Base-by-base conservation (phyloP, 345 rosid species). In the Eucalyptus victrix region DNA sequence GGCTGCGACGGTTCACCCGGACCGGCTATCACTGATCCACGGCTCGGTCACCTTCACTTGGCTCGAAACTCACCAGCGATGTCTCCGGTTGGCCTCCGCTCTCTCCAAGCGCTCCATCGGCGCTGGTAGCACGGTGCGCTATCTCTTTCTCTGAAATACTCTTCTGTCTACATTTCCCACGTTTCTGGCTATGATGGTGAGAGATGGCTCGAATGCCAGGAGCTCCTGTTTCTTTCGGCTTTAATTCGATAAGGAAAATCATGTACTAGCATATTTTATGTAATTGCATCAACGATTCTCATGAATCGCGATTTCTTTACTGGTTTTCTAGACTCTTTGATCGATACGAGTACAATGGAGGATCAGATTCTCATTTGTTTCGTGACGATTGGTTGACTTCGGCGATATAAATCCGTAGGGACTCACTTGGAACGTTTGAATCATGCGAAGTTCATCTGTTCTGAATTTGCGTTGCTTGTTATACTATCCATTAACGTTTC, bases 31-130 rank as follows among this genome's bases (percentile, higher is more conserved):
- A 18, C 65, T 98, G 67, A 86, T 98, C 90, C 97, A 96, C 49
- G 97, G 96, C 91, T 93, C 98, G 9, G 62, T 86, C 5, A 87
- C 90, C 37, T 96, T 94, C 96, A 96, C 98, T 19, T 96, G 99
- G 99, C 95, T 88, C 11, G 94, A 96, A 72, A 98, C 98, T 40
- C 95, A 96, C 90, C 91, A 86, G 32, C 98, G 99, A 2, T 97
- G 99, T 93, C 96, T 97, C 47, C 95, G 95, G 15, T 90, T 98
- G 87, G 99, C 99, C 24, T 96, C 99, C 72, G 98, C 99, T 80
- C 96, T 98, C 88, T 89, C 91, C 88, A 89, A n/a, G 13, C 96
- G 89, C 89, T 94, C 96, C 80, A 49, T 97, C 91, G 98, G 98
- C 87, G 88, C 90, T 32, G 97, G 99, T 83, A 89, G 91, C 89